Evolutionary conservation across 163 green algal genomes (phyloP).

Genomic region (Scenedesmus sp.): DNA sequence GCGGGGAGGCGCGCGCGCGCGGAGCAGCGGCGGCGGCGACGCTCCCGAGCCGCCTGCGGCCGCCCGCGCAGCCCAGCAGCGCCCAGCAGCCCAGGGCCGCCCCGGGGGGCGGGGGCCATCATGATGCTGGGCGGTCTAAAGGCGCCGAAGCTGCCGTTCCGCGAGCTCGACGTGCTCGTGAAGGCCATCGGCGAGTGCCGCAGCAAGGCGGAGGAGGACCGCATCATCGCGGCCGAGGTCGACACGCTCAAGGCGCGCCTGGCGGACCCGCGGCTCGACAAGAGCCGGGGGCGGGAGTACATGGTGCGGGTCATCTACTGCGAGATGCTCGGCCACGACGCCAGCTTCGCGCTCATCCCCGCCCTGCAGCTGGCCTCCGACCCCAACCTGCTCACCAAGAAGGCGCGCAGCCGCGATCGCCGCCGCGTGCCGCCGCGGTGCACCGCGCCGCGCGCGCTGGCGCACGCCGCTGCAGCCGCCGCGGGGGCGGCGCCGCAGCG

Average conservation of each 20-base stretch:
- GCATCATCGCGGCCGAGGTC: conserved; percentile 80
- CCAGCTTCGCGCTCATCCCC: conserved; percentile 91
- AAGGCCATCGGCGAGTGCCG: conserved; percentile 94
- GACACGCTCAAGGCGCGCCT: conserved; percentile 68
- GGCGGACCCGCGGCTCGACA: conserved; percentile 81
- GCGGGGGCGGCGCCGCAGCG: not conserved
- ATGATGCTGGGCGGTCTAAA: conserved; percentile 39
- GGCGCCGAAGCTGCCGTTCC: conserved; percentile 30
- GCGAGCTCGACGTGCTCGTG: conserved; percentile 88
- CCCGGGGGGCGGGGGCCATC: conserved; percentile 4
- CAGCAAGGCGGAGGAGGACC: conserved; percentile 93
- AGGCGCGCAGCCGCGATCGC: conserved; percentile 60
- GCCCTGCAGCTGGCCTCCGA: conserved; percentile 85
- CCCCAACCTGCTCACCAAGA: conserved; percentile 83
- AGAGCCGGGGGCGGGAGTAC: conserved; percentile 61
- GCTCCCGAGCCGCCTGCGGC: no score
- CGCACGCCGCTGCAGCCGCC: not conserved
- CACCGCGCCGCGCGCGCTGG: no score
- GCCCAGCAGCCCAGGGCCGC: no score
- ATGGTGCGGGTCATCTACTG: conserved; percentile 86
- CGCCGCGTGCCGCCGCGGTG: no score
- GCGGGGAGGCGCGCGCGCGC: no score
- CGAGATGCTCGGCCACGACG: conserved; percentile 98
- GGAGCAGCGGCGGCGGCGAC: no score
- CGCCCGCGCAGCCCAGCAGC: no score